Evolutionary conservation across 176 grass and related monocot genomes (phyloP), one percentile per base, ranked within the genome.

Genomic region (Alopecurus myosuroides): DNA sequence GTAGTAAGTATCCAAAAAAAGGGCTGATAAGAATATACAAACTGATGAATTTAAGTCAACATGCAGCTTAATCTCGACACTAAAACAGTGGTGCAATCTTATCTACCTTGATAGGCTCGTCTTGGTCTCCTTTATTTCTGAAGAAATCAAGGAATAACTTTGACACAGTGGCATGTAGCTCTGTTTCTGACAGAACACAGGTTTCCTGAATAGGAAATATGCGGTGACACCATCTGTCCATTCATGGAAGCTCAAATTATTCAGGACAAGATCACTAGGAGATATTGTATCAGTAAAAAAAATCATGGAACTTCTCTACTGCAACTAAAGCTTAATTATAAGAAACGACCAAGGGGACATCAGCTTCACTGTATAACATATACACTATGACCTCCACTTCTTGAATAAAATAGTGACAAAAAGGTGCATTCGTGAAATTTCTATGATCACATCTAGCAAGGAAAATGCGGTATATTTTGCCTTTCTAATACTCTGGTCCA

Each of bases 151-250:
- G 69, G 50, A 99, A 85, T 85, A 99, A 84, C 84, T 91, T 99
- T 39, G 88, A 94, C 25, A 99, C 93, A 56, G 89, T 90, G 53
- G 74, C 82, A 73, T 88, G 39, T 49, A 99, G 89, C 35, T 92
- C 89, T 81, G 77, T 84, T 83, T 96, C 89, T 61, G 88, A 89
- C 35, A 99, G 82, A 70, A 94, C 17, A 76, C 97, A 94, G 70
- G 97, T 99, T 96, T 94, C 86, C 86, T 99, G 91, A 88, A 99
- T 86, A 72, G 97, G 97, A 82, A 99, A 96, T 80, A 94, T 88
- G 50, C 91, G 93, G 85, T 99, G 87, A 45, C 97, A 99, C 97
- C 97, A 99, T 78, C 93, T 99, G 93, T 82, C 42, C 68, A 94
- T 77, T 67, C 39, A 70, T 73, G 68, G 33, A 78, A 72, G 22